Base-by-base conservation (phyloP, 495 filamentous ascomycete species). In the Podospora sp. region DNA sequence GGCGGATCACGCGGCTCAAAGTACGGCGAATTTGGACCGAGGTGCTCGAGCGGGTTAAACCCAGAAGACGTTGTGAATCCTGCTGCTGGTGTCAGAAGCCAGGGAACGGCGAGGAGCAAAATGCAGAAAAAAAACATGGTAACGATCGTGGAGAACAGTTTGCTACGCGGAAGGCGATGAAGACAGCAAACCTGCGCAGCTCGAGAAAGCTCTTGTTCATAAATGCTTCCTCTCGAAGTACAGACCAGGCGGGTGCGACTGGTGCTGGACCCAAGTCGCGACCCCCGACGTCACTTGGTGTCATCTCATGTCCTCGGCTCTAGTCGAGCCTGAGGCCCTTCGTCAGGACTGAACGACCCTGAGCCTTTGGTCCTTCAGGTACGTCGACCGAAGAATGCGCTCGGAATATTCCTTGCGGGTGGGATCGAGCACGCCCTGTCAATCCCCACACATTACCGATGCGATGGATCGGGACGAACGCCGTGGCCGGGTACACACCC, bases 1-100 rank as follows among this genome's bases (percentile, higher is more conserved):
- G 78, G 77, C 35, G 81, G 81, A 60, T 82, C 81, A 58, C 75
- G 73, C 16, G 80, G 76, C 69, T 85, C 81, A 62, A 83, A 85
- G 65, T 83, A 83, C 1, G 82, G 81, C 3, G 81, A 73, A 16
- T 83, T 77, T 51, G 81, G 81, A 51, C 79, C 78, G 9, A 85
- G 78, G 69, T 84, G 81, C 60, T 81, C 69, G 3, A 84, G 74
- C 9, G 82, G 82, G 52, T 83, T 75, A 65, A 84, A 83, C 20
- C 57, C 69, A 53, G 83, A 83, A 8, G 72, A 66, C 7, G 76
- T 73, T 62, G 77, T 75, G 29, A 78, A 70, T 18, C 68, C 64
- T 16, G 75, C 36, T 8, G 62, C 57, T 16, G 65, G 9, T 14
- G 56, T 33, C 16, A 67, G 21, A 4, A 52, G 29, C 1, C 52